Conservation (phyloP, 768 basidiomycete species). For the Podaxis sp. region DNA sequence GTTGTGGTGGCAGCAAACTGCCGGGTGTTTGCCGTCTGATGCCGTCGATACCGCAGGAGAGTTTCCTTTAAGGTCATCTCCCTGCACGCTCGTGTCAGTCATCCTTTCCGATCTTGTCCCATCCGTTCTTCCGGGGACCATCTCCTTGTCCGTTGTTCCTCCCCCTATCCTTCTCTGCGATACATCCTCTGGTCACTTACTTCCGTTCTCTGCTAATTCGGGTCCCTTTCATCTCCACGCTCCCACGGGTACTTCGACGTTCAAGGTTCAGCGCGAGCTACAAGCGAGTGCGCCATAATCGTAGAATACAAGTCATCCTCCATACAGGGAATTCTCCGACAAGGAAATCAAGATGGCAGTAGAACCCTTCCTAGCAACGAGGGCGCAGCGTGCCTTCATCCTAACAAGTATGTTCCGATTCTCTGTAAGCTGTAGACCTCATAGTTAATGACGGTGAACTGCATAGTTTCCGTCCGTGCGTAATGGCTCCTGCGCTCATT, state of each 20-base stretch:
- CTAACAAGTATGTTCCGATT: constrained; percentile 53
- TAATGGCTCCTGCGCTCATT: constrained; percentile 19
- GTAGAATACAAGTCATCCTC: neutral
- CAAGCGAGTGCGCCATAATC: neutral
- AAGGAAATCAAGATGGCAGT: constrained; percentile 52
- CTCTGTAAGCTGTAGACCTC: neutral
- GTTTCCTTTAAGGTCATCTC: neutral
- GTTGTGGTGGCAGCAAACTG: neutral
- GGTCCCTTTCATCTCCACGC: neutral
- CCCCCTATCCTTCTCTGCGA: neutral
- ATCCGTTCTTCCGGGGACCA: neutral
- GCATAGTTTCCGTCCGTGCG: constrained; percentile 60
- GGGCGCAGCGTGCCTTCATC: constrained; percentile 72
- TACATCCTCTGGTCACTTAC: neutral
- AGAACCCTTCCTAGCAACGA: constrained; percentile 70
- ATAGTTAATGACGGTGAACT: constrained; percentile 5
- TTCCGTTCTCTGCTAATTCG: neutral
- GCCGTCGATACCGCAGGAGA: neutral
- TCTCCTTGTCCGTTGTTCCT: constrained; percentile 13
- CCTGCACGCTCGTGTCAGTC: neutral
- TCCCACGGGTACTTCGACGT: neutral
- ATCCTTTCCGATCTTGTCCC: neutral
- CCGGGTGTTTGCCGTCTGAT: neutral
- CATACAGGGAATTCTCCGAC: neutral
- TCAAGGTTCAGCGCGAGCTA: neutral